Evolutionary conservation across 2,329 filamentous ascomycete genomes (phyloP).

Genomic region (Claviceps humidiphila): DNA sequence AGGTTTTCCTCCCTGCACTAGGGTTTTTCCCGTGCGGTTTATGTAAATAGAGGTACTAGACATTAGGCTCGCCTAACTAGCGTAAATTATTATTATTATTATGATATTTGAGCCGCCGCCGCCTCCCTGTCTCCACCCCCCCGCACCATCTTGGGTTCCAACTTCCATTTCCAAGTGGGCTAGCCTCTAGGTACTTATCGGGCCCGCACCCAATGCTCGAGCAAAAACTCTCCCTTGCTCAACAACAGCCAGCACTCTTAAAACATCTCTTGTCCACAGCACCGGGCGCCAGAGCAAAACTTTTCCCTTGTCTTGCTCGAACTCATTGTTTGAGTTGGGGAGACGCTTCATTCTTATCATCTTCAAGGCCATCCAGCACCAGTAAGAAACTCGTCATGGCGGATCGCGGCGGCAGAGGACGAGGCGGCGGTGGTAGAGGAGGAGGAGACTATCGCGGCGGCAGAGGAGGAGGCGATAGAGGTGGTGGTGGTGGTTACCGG

Average conservation of each 20-base stretch:
- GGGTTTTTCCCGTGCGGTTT: no score
- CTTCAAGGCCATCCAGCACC: not conserved
- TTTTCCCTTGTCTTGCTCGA: not conserved
- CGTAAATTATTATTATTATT: no score
- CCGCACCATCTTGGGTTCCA: not conserved
- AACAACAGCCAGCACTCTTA: not conserved
- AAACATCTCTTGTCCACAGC: no score
- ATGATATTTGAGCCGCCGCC: not conserved
- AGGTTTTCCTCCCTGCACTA: no score
- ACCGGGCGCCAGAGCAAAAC: no score
- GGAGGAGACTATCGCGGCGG: slow-evolving; percentile 6
- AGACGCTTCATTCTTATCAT: not conserved
- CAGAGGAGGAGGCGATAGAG: slow-evolving; percentile 12
- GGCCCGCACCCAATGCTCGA: not conserved
- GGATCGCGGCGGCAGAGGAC: slow-evolving; percentile 15
- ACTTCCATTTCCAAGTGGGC: no score
- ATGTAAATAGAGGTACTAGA: no score
- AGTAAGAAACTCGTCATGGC: slow-evolving; percentile 11
- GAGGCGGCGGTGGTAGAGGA: slow-evolving; percentile 5
- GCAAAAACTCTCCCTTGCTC: not conserved
- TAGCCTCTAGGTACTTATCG: no score
- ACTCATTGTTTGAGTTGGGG: not conserved
- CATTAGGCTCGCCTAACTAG: no score
- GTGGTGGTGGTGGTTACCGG: slow-evolving; percentile 5
- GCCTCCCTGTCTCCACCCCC: not conserved